Base-by-base conservation (phyloP, 2,329 filamentous ascomycete species). In the Aureobasidium melanogenum region DNA sequence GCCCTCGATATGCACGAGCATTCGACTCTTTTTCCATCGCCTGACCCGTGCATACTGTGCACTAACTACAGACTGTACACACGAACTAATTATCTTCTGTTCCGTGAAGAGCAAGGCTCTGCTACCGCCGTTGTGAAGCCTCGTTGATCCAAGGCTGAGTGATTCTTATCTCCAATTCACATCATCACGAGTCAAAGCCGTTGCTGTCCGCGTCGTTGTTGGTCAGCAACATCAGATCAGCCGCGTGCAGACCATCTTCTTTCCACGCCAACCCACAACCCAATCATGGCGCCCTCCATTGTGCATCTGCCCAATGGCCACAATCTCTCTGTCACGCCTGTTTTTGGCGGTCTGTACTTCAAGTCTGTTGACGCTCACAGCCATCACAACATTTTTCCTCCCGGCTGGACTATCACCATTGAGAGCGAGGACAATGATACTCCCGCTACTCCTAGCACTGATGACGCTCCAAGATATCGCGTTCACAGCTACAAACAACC, bases 301-400 rank as follows among this genome's bases (percentile, higher is more conserved):
- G 79, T 92, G 63, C 83, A 88, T 73, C 80, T 97, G 67, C 93
- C 93, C 51, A 95, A 97, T 75, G 93, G 92, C 69, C 90, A 94
- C 76, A 87, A 82, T 65, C 83, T 94, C 70, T 88, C 86, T 3
- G 88, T 96, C 34, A 85, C 85, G 15, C 89, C 91, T 0, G 90
- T 96, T 28, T 97, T 96, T 72, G 91, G 89, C n/a, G 93, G 93
- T 34, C 81, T 94, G 61, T 89, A 87, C 69, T 97, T 97, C 84
- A 94, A 92, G 73, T 84, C 86, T 62, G 88, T 90, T 70, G 88
- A 94, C 64, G 77, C 89, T 65, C 88, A 82, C 69, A 78, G 81
- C 28, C 84, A 88, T 69, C 82, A 83, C 67, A 86, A 85, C 56
- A 82, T 87, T 4, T 92, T 91, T 63, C 91, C 92, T 0, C 83